These are phyloP conservation scores for Nemania bipapillata DNA, from an alignment of 2,329 filamentous ascomycete genomes.

Conservation along the genomic window DNA sequence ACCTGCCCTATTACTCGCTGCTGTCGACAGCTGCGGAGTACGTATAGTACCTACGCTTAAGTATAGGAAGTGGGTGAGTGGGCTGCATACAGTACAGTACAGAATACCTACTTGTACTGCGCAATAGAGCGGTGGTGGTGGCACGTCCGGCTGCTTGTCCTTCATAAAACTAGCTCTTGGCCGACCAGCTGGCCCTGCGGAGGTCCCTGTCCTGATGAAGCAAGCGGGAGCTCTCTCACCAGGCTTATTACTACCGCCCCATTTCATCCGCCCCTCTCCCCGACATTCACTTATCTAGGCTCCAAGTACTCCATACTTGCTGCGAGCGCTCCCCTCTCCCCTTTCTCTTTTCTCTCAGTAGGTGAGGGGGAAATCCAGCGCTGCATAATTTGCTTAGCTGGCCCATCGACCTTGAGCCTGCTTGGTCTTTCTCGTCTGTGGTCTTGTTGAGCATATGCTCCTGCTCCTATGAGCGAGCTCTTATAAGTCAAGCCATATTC, in stretches of 20 bases:
- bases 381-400: constrained; percentile 26
- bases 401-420: constrained; percentile 15
- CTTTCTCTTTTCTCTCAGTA: constrained; percentile 14
- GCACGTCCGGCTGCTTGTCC: constrained; percentile 12
- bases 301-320: constrained; percentile 29
- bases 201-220: constrained; percentile 31
- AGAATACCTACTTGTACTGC: too few species aligned
- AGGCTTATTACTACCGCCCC: constrained; percentile 28
- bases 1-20: constrained; percentile 22
- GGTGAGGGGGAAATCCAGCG: constrained; percentile 28
- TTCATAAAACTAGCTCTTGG: constrained; percentile 24
- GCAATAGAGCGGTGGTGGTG: constrained; percentile 2
- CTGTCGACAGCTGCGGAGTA: constrained; percentile 8
- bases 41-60: too few species aligned
- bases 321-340: constrained; percentile 2
- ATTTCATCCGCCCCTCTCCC: constrained; percentile 28
- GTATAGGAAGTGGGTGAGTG: constrained; percentile 3
- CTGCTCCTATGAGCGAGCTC: constrained; percentile 34
- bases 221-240: constrained; percentile 32
- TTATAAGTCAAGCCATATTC: constrained; percentile 26
- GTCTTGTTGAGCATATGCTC: constrained; percentile 21
- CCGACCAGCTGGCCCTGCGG: constrained; percentile 20
- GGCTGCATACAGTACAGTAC: background rate
- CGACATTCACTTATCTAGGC: constrained; percentile 26
- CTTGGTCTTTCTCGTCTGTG: constrained; percentile 18